Conservation (phyloP, 176 grass and related monocot species). For the Olyra latifolia region DNA sequence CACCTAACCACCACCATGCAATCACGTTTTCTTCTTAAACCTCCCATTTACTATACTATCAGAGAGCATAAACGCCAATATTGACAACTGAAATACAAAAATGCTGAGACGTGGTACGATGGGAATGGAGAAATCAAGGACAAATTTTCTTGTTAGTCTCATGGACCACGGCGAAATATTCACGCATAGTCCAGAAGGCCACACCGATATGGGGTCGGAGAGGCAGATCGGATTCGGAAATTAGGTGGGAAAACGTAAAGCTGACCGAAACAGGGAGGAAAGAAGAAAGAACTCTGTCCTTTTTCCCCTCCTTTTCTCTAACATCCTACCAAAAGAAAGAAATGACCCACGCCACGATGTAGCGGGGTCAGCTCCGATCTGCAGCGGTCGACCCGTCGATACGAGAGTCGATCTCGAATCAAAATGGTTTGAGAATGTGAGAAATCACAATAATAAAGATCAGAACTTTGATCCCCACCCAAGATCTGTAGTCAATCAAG, state of each 20-base stretch:
- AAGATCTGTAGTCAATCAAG: neutral
- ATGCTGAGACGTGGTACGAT: neutral
- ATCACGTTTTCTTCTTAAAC: neutral
- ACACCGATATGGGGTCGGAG: neutral
- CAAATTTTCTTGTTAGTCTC: neutral
- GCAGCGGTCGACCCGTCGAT: neutral
- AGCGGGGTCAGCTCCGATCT: neutral
- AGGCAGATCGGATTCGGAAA: neutral
- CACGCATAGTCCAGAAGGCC: neutral
- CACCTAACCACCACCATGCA: conserved; percentile 1
- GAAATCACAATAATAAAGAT: neutral
- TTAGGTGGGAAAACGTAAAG: neutral
- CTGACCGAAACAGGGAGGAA: neutral
- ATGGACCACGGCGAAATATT: conserved; percentile 31
- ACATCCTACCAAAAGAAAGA: neutral
- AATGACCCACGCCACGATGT: too few species aligned
- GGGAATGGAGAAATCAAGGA: neutral
- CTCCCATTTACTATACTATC: neutral
- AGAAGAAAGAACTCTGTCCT: neutral
- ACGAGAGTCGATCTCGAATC: neutral
- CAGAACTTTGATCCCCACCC: neutral
- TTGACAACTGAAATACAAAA: neutral
- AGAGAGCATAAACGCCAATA: neutral
- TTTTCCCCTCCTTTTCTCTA: neutral
- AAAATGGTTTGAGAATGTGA: neutral